These are phyloP conservation scores for Sporisorium sorghi DNA, from an alignment of 1,284 basidiomycete genomes.

Conservation along the genomic window DNA sequence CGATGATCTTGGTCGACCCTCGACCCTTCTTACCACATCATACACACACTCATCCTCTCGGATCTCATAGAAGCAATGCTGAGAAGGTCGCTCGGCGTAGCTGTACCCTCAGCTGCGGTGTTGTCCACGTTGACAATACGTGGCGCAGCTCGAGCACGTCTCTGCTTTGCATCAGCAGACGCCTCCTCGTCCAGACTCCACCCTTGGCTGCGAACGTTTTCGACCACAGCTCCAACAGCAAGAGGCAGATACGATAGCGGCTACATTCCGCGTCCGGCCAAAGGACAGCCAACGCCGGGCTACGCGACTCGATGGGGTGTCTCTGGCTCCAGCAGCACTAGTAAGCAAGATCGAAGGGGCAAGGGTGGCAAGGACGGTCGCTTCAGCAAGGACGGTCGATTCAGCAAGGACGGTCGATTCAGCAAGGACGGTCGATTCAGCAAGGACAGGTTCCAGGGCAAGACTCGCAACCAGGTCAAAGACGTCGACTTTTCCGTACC, in stretches of 20 bases:
- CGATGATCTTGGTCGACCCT: background rate
- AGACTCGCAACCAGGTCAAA: background rate
- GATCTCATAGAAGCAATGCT: conserved; percentile 10
- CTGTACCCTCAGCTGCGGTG: conserved; percentile 14
- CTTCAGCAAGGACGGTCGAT: background rate
- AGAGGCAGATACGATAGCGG: conserved; percentile 20
- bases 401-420: conserved; percentile 1
- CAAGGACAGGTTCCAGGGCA: conserved; percentile 17
- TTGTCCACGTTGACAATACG: conserved; percentile 6
- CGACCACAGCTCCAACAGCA: conserved; percentile 4
- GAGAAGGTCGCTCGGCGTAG: conserved; percentile 18
- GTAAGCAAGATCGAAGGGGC: background rate
- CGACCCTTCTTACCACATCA: conserved; percentile 2
- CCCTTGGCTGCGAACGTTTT: conserved; percentile 5
- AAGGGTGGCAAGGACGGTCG: conserved; percentile 7
- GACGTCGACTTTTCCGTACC: conserved; percentile 29
- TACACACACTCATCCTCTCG: background rate
- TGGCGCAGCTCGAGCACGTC: background rate
- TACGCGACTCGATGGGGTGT: background rate
- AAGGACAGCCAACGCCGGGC: background rate
- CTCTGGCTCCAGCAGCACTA: background rate
- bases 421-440: conserved; percentile 5
- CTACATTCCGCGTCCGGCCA: conserved; percentile 6
- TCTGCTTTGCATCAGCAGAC: background rate
- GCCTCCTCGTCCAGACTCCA: conserved; percentile 7